A percentile compares a stretch with the other conserved stretches of the same genome.
phyloP scores from a whole-genome alignment of 129 eudicot species.

The Lactuca saligna region DNA sequence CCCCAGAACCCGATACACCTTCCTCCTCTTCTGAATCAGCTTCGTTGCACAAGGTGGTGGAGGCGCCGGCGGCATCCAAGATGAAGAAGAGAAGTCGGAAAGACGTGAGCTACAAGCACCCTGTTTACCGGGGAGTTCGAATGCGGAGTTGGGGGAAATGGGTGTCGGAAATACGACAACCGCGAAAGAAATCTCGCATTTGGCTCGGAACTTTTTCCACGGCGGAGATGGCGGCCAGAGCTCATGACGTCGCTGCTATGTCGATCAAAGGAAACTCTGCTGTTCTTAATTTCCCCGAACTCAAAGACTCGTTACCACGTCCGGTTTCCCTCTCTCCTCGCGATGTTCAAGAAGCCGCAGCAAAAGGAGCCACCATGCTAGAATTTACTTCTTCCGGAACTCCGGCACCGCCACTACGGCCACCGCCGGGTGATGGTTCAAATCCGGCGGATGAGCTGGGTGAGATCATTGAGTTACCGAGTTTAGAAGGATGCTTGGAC shows the following conservation, averaged over 20 bases:
- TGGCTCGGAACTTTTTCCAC: conserved; percentile 44
- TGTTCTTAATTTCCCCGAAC: conserved; percentile 35
- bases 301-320: conserved; percentile 36
- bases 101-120: conserved; percentile 38
- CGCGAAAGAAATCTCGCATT: conserved; percentile 39
- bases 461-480: conserved; percentile 75
- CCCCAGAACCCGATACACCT: background rate
- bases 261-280: conserved; percentile 36
- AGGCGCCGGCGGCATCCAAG: background rate
- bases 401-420: conserved; percentile 8
- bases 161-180: conserved; percentile 44
- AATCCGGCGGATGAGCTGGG: conserved; percentile 52
- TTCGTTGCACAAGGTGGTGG: background rate
- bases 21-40: background rate
- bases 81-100: conserved; percentile 22
- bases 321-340: conserved; percentile 35
- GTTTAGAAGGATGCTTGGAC: conserved; percentile 50
- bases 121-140: conserved; percentile 38
- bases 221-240: conserved; percentile 39
- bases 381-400: background rate
- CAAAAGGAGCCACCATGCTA: conserved; percentile 32
- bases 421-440: conserved; percentile 9
- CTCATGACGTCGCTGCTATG: conserved; percentile 36
- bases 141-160: conserved; percentile 46
- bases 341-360: conserved; percentile 40